A percentile compares a stretch with the other conserved stretches of the same genome.
phyloP scores from a whole-genome alignment of 164 flowering plant species.

The Berberis thunbergii region DNA sequence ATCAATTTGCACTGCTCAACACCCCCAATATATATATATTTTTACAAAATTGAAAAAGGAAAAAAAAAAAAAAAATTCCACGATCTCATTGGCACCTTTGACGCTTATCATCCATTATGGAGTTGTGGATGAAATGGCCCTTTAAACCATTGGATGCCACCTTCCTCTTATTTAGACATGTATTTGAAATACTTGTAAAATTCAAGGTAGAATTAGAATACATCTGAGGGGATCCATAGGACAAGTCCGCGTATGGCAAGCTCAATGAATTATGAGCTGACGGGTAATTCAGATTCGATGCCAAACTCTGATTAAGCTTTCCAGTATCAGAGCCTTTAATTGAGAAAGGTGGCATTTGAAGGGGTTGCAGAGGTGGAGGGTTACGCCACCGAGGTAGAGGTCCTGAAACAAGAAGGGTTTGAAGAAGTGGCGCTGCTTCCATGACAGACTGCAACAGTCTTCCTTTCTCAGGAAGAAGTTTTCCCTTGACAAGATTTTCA shows the following conservation, averaged over 20 bases:
- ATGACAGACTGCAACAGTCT: slow-evolving; percentile 58
- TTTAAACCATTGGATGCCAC: slow-evolving; percentile 11
- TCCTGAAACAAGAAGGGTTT: slow-evolving; percentile 71
- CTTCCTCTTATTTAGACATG: slow-evolving; percentile 13
- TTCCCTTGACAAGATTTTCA: slow-evolving; percentile 40
- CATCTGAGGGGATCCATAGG: slow-evolving; percentile 24
- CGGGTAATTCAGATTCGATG: background rate
- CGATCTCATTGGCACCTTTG: slow-evolving; percentile 30
- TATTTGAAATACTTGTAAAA: slow-evolving; percentile 17
- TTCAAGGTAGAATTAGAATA: slow-evolving; percentile 29
- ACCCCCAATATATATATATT: no score
- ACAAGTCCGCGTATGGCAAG: background rate
- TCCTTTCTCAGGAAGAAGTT: slow-evolving; percentile 57
- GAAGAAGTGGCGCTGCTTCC: slow-evolving; percentile 73
- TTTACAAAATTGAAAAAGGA: no score
- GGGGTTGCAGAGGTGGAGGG: slow-evolving; percentile 52
- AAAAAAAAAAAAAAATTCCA: background rate
- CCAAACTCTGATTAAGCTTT: slow-evolving; percentile 2
- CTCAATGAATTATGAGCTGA: slow-evolving; percentile 11
- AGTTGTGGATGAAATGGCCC: slow-evolving; percentile 7
- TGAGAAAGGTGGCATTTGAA: slow-evolving; percentile 42
- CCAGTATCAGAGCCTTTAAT: slow-evolving; percentile 20
- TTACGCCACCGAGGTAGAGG: slow-evolving; percentile 75
- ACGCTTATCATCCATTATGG: slow-evolving; percentile 28
- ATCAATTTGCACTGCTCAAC: slow-evolving; percentile 20